A percentile compares a stretch with the other conserved stretches of the same genome.
phyloP scores from a whole-genome alignment of 176 grass and related monocot genomes.

The Metroxylon sagu region DNA sequence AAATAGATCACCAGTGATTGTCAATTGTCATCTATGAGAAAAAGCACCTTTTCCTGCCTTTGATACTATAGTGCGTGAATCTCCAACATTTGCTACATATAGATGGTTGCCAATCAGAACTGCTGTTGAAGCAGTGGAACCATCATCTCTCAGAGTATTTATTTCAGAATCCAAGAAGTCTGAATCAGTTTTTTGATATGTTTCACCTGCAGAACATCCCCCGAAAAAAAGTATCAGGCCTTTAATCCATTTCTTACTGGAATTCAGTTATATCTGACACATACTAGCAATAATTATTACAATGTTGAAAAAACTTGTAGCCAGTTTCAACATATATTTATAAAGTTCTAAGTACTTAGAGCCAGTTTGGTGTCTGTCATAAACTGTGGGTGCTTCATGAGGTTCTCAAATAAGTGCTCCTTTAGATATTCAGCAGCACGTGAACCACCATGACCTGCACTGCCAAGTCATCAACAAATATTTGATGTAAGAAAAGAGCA shows the following conservation, averaged over 20 bases:
- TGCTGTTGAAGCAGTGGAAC: constrained; percentile 82
- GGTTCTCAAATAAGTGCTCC: constrained; percentile 73
- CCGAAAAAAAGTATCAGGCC: too few relatives aligned
- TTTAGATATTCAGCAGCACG: constrained; percentile 67
- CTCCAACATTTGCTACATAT: constrained; percentile 89
- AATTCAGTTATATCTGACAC: too few relatives aligned
- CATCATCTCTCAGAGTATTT: constrained; percentile 67
- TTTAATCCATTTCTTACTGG: too few relatives aligned
- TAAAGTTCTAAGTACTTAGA: constrained; percentile 49
- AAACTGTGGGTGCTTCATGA: constrained; percentile 65
- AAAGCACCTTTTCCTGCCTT: constrained; percentile 73
- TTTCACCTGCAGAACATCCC: constrained; percentile 41
- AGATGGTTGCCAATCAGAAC: constrained; percentile 63
- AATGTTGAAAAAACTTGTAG: too few relatives aligned
- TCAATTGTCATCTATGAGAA: not conserved
- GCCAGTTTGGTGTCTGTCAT: constrained; percentile 66
- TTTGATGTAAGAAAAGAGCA: too few relatives aligned
- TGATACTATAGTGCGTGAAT: constrained; percentile 79
- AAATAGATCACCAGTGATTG: too few relatives aligned
- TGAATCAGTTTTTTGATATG: constrained; percentile 61
- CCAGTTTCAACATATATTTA: constrained; percentile 7
- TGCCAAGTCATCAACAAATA: not conserved
- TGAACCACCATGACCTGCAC: constrained; percentile 74
- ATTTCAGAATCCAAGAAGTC: constrained; percentile 67
- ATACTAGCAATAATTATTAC: too few relatives aligned